A percentile compares a stretch with the other conserved stretches of the same genome.
Conservation (phyloP, 345 rosid species). For the rapeseed (Brassica napus) region Da-Ae NC_063439.1:11245501-11246000, state of each 20-base stretch:
- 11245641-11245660: too few species aligned
- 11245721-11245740: neutral
- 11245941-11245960: constrained; percentile 37
- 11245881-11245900: constrained; percentile 7
- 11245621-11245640: too few species aligned
- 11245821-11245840: too few species aligned
- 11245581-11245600: neutral
- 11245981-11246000: constrained; percentile 19
- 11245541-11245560: too few species aligned
- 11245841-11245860: neutral
- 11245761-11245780: neutral
- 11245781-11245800: neutral
- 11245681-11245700: neutral
- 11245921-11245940: constrained; percentile 23
- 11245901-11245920: constrained; percentile 28
- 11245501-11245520: neutral
- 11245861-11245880: neutral
- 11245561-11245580: neutral
- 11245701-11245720: neutral
- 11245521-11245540: too few species aligned
- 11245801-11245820: too few species aligned
- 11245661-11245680: too few species aligned
- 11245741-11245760: neutral
- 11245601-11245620: too few species aligned
- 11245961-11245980: constrained; percentile 3